Base-by-base conservation (phyloP, 805 yeast genomes). In the Jamesozyma lodderae region DNA sequence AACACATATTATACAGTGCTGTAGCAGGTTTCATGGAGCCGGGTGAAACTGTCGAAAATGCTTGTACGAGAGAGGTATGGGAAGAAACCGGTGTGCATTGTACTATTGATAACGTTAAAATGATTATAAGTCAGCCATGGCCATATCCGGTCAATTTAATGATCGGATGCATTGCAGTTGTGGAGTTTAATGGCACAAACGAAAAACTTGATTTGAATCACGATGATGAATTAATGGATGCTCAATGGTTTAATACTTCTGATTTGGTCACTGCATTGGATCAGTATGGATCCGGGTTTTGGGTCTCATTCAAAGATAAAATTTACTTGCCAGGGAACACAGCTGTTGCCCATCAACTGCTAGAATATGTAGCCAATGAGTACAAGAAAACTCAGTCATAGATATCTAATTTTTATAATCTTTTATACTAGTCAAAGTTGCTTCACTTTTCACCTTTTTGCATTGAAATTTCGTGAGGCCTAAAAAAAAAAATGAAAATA, bases 1-100 rank as follows among this genome's bases (percentile, higher is more conserved):
- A 42, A 41, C 27, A 60, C 52, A 14, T 33, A 17, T 73, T 85
- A 78, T 90, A 80, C 61, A 72, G 90, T 14, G 81, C 94, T 53
- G 75, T 94, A 37, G 95, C 97, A 4, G 98, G 97, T 4, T 92
- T 92, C 60, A 78, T 90, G 75, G 98, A 90, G 59, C 95, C 96
- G 1, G 81, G 88, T 21, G 98, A 90, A 63, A 77, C 94, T 2
- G 77, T 90, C 16, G 97, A 90, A 60, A 79, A 76, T 33, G 92
- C 95, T 10, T 82, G 90, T 17, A 66, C 79, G 32, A 68, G 98
- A 45, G 98, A 90, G 59, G 81, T 84, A 22, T 88, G 92, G 86
- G 98, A 90, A 58, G 98, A 90, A 60, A 80, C 96, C 4, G 98
- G 98, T 6, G 81, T 86, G 25, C 69, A 62, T 37, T 77, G 77